A percentile compares a stretch with the other conserved stretches of the same genome.
Evolutionary conservation across 129 eudicot genomes (phyloP).

Genomic region (Daucus carota): DH1_v3.0 NC_030386.2:14318501-14319000

Average conservation of each 20-base stretch:
- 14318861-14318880: not conserved
- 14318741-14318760: not conserved
- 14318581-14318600: conserved; percentile 86
- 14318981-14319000: conserved; percentile 84
- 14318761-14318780: too few relatives aligned
- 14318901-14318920: conserved; percentile 58
- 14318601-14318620: not conserved
- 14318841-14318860: not conserved
- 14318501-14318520: conserved; percentile 86
- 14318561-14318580: conserved; percentile 94
- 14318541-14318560: conserved; percentile 76
- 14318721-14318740: not conserved
- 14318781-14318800: not conserved
- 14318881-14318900: not conserved
- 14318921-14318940: conserved; percentile 89
- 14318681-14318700: not conserved
- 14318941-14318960: conserved; percentile 97
- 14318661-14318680: not conserved
- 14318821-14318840: not conserved
- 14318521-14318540: conserved; percentile 80
- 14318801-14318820: not conserved
- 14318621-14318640: not conserved
- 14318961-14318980: conserved; percentile 71
- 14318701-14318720: not conserved
- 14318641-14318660: not conserved